Evolutionary conservation across 352 stramenopile species (phyloP), one percentile per base, ranked within the genome.

Genomic region (Globisporangium yorkense): DNA sequence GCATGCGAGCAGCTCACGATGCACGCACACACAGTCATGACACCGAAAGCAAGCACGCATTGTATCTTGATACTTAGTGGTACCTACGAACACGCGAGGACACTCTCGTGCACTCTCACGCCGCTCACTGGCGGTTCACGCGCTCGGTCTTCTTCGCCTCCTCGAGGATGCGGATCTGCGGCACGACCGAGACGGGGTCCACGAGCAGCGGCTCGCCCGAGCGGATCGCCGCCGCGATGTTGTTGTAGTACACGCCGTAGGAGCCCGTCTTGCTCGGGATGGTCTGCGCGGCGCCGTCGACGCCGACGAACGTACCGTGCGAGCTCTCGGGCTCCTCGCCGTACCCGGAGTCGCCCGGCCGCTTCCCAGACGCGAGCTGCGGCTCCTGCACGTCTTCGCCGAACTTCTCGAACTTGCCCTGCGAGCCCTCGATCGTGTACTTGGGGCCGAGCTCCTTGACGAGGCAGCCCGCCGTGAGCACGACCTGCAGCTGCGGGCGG

Each of bases 121-220:
- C 40, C 15, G 21, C 18, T 24, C 18, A 65, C 45, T 45, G 21
- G 21, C 51, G 44, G 52, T 65, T 66, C 51, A 78, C 61, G 33
- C 75, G 69, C 57, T 84, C 68, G 2, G 66, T 77, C 58, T 78
- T 76, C 57, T 88, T 87, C 29, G 81, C 77, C 7, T 86, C 57
- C 57, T 91, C 81, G 31, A 91, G 65, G 54, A 91, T 91, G 40
- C 77, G 72, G 51, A 91, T 91, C 63, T 87, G 78, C 41, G 70
- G 66, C 9, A 88, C 67, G 41, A 88, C 66, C 5, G 67, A 61
- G 44, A 68, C 57, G 21, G 81, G 76, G 45, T 85, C 54, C 61
- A 91, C 81, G 27, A 87, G 63, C 31, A 84, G 51, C 35, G 70
- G 31, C 39, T 77, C 64, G 5, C 72, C 72, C 9, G 67, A 64